phyloP scores from a whole-genome alignment of 2,329 filamentous ascomycete species.

The Ambrosiella beaveri region DNA sequence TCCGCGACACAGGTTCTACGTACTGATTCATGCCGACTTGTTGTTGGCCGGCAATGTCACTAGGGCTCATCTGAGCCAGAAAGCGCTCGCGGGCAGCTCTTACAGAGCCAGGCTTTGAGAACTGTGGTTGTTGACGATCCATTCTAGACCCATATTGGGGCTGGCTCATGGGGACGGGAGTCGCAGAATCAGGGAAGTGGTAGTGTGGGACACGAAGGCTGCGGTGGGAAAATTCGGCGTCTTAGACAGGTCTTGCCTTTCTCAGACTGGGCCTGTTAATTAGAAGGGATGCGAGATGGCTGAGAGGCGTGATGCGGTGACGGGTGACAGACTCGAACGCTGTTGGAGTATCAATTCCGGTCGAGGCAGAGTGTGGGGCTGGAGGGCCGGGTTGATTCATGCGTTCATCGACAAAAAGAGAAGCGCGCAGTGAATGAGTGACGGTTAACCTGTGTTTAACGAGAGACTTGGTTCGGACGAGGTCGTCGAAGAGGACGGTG shows the following conservation, averaged over 20 bases:
- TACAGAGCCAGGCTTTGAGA: constrained; percentile 6
- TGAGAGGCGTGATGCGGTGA: not conserved
- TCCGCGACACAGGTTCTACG: not conserved
- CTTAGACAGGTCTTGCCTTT: constrained; percentile 2
- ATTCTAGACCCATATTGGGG: constrained; percentile 12
- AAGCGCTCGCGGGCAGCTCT: constrained; percentile 6
- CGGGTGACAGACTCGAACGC: not conserved
- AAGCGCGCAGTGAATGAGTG: not conserved
- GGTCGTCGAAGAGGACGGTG: not conserved
- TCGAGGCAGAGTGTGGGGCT: not conserved
- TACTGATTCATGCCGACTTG: constrained; percentile 1
- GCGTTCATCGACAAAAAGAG: not conserved
- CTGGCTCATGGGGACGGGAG: constrained; percentile 8
- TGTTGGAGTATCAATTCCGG: not conserved
- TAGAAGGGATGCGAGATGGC: not conserved
- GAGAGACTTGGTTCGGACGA: constrained; percentile 1
- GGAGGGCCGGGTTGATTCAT: not conserved
- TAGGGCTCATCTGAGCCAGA: not conserved
- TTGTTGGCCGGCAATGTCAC: not conserved
- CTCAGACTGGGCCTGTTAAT: too few relatives aligned
- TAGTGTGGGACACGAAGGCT: not conserved
- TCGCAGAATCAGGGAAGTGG: not conserved
- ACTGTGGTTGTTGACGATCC: constrained; percentile 11
- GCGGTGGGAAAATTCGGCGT: not conserved
- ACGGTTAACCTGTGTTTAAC: not conserved